These are phyloP conservation scores for Lagenaria siceraria DNA, from an alignment of 306 rosid genomes.

Conservation along the genomic window DNA sequence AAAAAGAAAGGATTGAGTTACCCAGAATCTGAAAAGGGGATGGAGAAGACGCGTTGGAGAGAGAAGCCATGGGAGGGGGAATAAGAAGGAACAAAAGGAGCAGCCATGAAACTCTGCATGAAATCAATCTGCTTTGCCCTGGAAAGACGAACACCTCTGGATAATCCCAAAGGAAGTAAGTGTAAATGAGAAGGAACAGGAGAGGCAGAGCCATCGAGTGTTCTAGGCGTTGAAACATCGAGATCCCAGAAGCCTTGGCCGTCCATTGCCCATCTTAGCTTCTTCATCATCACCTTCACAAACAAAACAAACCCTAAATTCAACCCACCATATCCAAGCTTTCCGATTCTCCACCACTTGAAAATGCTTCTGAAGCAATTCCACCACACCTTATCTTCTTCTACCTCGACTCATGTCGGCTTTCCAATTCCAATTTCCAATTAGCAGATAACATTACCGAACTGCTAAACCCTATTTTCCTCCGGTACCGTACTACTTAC, in stretches of 20 bases:
- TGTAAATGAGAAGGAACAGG: slow-evolving; percentile 35
- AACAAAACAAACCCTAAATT: background rate
- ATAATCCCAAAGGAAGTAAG: slow-evolving; percentile 58
- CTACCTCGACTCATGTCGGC: background rate
- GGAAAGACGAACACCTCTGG: slow-evolving; percentile 57
- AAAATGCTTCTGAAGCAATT: background rate
- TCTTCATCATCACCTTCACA: slow-evolving; percentile 33
- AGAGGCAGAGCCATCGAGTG: slow-evolving; percentile 48
- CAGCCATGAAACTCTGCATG: slow-evolving; percentile 72
- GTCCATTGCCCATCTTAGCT: slow-evolving; percentile 87
- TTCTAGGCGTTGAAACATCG: slow-evolving; percentile 64
- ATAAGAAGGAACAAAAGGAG: slow-evolving; percentile 47
- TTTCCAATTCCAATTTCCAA: background rate
- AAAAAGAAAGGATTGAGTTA: background rate
- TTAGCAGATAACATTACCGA: too few species aligned
- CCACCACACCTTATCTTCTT: background rate
- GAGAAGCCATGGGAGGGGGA: slow-evolving; percentile 32
- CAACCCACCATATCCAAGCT: background rate
- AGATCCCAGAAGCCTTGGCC: slow-evolving; percentile 68
- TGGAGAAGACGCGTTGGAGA: slow-evolving; percentile 57
- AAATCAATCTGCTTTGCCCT: slow-evolving; percentile 67
- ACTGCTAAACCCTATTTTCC: too few species aligned
- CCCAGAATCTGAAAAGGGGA: slow-evolving; percentile 55
- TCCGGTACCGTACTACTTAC: too few species aligned
- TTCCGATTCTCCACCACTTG: too few species aligned